Percentiles rank a stretch among this genome's conserved stretches.
Conservation (phyloP, 345 rosid species). For the Eucalyptus caleyi region DNA sequence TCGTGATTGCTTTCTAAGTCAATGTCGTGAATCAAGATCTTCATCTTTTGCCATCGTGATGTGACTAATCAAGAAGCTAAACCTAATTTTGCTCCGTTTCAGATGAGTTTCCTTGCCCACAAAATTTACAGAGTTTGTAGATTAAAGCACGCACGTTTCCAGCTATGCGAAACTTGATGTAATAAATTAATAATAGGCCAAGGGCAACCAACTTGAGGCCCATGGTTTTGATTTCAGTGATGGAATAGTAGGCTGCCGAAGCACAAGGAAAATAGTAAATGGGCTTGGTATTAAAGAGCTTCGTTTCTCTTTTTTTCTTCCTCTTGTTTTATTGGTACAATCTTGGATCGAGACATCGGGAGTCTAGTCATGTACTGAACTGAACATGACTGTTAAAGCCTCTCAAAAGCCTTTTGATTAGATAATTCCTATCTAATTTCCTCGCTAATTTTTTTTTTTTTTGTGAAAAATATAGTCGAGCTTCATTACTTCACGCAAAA, state of each 20-base stretch:
- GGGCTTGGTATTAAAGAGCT: not conserved
- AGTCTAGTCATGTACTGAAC: not conserved
- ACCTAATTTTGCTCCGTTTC: not conserved
- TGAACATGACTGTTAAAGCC: not conserved
- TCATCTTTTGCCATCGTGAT: not conserved
- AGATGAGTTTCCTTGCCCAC: not conserved
- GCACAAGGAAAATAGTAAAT: not conserved
- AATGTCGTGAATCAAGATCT: not conserved
- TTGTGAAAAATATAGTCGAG: too few relatives aligned
- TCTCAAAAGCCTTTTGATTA: not conserved
- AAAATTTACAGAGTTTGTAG: not conserved
- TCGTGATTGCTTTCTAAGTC: not conserved
- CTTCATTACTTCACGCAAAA: too few relatives aligned
- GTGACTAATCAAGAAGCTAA: not conserved
- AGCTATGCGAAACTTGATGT: not conserved
- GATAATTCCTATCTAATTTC: not conserved
- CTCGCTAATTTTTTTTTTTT: rapidly evolving
- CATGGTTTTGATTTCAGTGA: not conserved
- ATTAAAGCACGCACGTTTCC: not conserved
- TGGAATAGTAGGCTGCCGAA: not conserved
- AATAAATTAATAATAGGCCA: not conserved
- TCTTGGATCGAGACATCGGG: not conserved
- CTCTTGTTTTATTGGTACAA: not conserved
- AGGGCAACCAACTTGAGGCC: not conserved
- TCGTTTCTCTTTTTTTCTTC: not conserved